Evolutionary conservation across 768 basidiomycete species (phyloP), one percentile per base, ranked within the genome.

Genomic region (Tricholoma hemisulphureum): DNA sequence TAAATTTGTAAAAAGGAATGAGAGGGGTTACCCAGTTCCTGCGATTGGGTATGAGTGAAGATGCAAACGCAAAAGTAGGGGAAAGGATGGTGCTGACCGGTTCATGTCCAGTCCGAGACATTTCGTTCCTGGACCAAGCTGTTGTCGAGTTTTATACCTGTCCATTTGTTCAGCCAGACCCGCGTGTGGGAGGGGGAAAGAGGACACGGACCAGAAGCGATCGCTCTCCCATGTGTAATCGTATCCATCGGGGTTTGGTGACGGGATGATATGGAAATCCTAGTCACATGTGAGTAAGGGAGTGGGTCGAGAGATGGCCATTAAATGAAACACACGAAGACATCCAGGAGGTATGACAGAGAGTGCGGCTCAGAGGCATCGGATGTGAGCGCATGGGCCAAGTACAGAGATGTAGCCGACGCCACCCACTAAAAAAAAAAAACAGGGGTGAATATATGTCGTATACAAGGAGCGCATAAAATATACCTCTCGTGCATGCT

Each of bases 81-180:
- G 48, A 31, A 32, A 53, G 37, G 32, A 31, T 14, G 20, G 29
- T 46, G 64, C 73, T 26, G 21, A 87, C 81, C 89, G 75, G 68
- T 93, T 92, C 81, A 91, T 86, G 67, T 94, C 93, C 26, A 93
- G 73, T 0, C 93, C 89, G 10, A 80, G 61, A 63, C 89, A 91
- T 46, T 79, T 78, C 16, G 75, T 69, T 23, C 74, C 69, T 0
- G 80, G 73, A 13, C 77, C 78, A 24, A 84, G 63, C 9, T 75
- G 70, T 64, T 87, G 83, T 3, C 88, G 82, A 57, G 86, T 91
- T 73, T 91, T 91, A 74, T 88, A 88, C 81, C 81, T 83, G 60
- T 14, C 21, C n/a, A 35, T 50, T 29, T 21, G 46, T 41, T 3
- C 16, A 20, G 20, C 14, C 29, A 53, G 26, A 10, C 5, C 2